Base-by-base conservation (phyloP, 2,329 filamentous ascomycete species). In the Ascocoryne sarcoides region DNA sequence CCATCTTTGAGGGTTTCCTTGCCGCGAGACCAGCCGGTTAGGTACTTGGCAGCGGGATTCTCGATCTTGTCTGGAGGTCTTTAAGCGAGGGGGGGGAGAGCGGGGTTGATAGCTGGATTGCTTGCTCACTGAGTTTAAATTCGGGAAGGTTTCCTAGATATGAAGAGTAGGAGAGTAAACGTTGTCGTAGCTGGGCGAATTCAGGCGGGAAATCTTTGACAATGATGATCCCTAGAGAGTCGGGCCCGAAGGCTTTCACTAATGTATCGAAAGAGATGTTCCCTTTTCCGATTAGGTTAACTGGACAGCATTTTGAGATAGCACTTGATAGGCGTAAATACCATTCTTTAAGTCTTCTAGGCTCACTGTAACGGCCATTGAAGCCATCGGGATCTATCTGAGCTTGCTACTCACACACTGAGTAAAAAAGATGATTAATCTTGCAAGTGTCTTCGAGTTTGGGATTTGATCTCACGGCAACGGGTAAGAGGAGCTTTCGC, bases 161-260 rank as follows among this genome's bases (percentile, higher is more conserved):
- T 0, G 87, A 94, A 3, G 88, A 79, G 59, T 92, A 92, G 0
- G 86, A 92, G 5, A 98, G 71, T 2, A 93, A 73, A 44, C 75
- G 74, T 44, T 75, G 75, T 45, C 92, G 76, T 32, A 95, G 66
- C n/a, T 72, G 64, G 10, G 73, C 63, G 54, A 94, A 98, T 38
- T 76, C 69, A 4, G 70, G 47, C 0, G 88, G 85, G 0, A 96
- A 75, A 58, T 88, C 85, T 59, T 84, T 87, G 35, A 98, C 89
- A n/a, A 96, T 68, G 40, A 98, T 81, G 38, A 98, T 95, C 0
- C 92, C 92, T 10, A 96, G 69, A 2, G 88, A 95, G 18, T 84
- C 78, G 1, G 89, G 87, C 0, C 92, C 92, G 59, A 98, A 96
- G 0, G 92, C 92, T 52, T 82, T 64, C 53, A 84, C 75, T 9